Evolutionary conservation across 257 asterid genomes (phyloP).

Genomic region (Solanum verrucosum): DNA sequence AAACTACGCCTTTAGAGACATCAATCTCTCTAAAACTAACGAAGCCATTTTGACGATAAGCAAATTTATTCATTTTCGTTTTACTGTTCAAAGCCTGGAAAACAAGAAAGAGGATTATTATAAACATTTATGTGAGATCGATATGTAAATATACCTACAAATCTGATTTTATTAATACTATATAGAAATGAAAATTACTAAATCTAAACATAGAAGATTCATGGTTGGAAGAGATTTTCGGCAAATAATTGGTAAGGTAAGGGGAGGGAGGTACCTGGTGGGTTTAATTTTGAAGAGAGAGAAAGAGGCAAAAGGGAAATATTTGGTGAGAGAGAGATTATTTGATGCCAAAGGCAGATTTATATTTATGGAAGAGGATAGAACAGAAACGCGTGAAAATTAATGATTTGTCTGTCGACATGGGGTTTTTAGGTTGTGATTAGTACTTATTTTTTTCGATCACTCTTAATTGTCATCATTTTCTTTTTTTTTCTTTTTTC

Average conservation of each 20-base stretch:
- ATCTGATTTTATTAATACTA: background rate
- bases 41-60: background rate
- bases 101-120: background rate
- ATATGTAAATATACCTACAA: background rate
- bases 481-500: no score
- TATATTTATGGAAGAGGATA: background rate
- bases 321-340: background rate
- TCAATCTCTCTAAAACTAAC: background rate
- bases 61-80: background rate
- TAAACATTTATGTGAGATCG: background rate
- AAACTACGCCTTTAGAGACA: slow-evolving; percentile 21
- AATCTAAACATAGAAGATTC: background rate
- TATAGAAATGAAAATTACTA: background rate
- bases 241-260: background rate
- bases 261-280: background rate
- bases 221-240: background rate
- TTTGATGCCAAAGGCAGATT: background rate
- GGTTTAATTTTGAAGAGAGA: background rate
- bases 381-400: background rate
- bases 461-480: no score
- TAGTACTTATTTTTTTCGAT: no score
- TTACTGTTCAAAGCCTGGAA: background rate
- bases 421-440: background rate
- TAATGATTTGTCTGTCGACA: background rate
- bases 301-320: background rate